Evolutionary conservation across 1,284 basidiomycete species (phyloP), one percentile per base, ranked within the genome.

Genomic region (Vanrija pseudolonga): DNA sequence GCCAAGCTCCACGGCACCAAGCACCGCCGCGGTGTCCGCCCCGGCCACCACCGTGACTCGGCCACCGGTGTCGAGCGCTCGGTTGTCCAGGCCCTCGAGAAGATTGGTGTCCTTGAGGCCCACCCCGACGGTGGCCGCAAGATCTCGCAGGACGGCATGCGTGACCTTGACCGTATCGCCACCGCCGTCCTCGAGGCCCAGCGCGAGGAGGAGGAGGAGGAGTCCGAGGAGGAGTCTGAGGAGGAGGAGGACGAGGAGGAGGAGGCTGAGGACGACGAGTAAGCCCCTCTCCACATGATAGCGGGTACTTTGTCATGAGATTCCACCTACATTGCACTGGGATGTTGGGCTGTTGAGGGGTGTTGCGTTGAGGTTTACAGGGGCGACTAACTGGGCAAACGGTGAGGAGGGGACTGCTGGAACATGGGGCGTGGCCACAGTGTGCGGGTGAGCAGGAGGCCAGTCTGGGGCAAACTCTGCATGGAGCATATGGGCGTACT

Each of bases 71-170:
- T 94, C 50, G 89, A 94, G 78, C 88, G 90, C 76, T 90, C 87
- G 79, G 79, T 97, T 67, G 90, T 95, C 79, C 95, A 98, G 81
- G 87, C 92, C 53, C 84, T 98, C 64, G 95, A 98, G 84, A 96
- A 95, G 83, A 98, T 99, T 71, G 94, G 94, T 74, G 95, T 98
- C 59, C 84, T 98, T 66, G 95, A 98, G 82, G 85, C 88, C 80
- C 84, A 86, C 59, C 85, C 90, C 56, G 93, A 96, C 76, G 96
- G 95, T 69, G 95, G 95, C 64, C 86, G 95, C 72, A 86, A 90
- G 79, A 97, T 98, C 78, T 88, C 85, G 73, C 93, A 98, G 80
- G 95, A 98, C 76, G 96, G 96, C 65, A 74, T 80, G 79, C 88
- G 95, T 74, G 95, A 98, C 79, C 83, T 98, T 75, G 95, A 98